Percentiles rank a stretch among this genome's conserved stretches.
Evolutionary conservation across 1,284 basidiomycete genomes (phyloP).

Genomic region (Apiotrichum gamsii): DNA sequence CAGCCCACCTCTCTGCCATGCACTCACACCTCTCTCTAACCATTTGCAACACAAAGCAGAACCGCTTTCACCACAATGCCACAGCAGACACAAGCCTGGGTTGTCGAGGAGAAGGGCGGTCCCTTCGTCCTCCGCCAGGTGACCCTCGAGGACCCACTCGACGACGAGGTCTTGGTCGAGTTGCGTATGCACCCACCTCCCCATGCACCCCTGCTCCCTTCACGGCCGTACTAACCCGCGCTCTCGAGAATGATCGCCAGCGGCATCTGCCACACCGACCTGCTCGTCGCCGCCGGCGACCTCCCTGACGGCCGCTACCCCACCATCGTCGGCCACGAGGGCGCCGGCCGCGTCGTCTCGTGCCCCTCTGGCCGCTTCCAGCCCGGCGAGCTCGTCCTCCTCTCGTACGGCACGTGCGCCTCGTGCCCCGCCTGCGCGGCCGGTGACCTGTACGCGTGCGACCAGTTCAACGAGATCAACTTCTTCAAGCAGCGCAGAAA

Average conservation of each 20-base stretch:
- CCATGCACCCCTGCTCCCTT: no score
- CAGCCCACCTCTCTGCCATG: no score
- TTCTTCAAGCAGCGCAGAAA: not conserved
- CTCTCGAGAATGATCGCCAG: constrained; percentile 1
- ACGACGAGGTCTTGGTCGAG: not conserved
- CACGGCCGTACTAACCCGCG: no score
- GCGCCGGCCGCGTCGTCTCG: not conserved
- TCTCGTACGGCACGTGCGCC: not conserved
- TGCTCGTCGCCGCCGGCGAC: not conserved
- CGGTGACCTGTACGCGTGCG: not conserved
- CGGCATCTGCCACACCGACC: not conserved
- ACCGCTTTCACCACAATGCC: not conserved
- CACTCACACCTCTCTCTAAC: no score
- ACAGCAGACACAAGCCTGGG: not conserved
- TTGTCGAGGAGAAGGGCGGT: not conserved
- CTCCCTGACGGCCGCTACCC: not conserved
- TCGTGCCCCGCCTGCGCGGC: not conserved
- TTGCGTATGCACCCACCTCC: no score
- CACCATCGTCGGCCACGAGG: not conserved
- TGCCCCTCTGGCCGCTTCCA: no score
- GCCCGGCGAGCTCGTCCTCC: not conserved
- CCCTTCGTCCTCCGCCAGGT: not conserved
- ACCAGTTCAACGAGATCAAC: not conserved
- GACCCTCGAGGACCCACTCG: not conserved
- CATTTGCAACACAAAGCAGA: no score